Conservation (phyloP, 192 early-diverging fungal genomes). For the Coemansia sp. region DNA sequence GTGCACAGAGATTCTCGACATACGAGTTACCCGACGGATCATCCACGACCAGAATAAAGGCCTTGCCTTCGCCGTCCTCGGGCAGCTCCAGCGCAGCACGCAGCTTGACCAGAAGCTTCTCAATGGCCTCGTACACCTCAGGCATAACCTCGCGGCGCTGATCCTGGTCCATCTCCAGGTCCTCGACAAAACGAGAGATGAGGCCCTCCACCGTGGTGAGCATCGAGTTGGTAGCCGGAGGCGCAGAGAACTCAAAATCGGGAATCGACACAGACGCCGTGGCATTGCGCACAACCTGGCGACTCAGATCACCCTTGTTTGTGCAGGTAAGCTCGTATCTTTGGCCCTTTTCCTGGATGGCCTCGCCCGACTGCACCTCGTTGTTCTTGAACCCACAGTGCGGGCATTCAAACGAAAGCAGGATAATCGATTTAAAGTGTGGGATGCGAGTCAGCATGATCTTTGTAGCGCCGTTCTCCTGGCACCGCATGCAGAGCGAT, state of each 20-base stretch:
- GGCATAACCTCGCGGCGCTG: slow-evolving; percentile 66
- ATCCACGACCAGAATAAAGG: slow-evolving; percentile 78
- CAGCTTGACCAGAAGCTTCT: slow-evolving; percentile 62
- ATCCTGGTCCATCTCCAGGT: slow-evolving; percentile 72
- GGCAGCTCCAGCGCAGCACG: slow-evolving; percentile 51
- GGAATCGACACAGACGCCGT: slow-evolving; percentile 70
- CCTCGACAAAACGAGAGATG: slow-evolving; percentile 71
- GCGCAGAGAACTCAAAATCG: slow-evolving; percentile 89
- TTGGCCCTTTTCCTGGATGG: slow-evolving; percentile 79
- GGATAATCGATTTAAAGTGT: slow-evolving; percentile 84
- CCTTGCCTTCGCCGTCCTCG: slow-evolving; percentile 35
- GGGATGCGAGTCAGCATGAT: slow-evolving; percentile 87
- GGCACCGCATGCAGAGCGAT: slow-evolving; percentile 86
- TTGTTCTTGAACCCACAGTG: slow-evolving; percentile 89
- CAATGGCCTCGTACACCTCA: slow-evolving; percentile 70
- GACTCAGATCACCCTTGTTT: slow-evolving; percentile 76
- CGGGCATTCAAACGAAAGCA: slow-evolving; percentile 82
- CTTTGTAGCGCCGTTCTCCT: slow-evolving; percentile 81
- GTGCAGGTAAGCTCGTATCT: slow-evolving; percentile 60
- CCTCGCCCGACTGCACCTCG: slow-evolving; percentile 82
- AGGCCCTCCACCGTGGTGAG: slow-evolving; percentile 94
- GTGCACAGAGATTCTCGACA: slow-evolving; percentile 79
- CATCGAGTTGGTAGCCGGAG: slow-evolving; percentile 70
- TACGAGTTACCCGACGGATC: slow-evolving; percentile 93
- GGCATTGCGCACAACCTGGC: slow-evolving; percentile 88